Percentiles rank a stretch among this genome's conserved stretches.
Conservation (phyloP, 2,329 filamentous ascomycete genomes). For the Dothistroma septosporum region DNA sequence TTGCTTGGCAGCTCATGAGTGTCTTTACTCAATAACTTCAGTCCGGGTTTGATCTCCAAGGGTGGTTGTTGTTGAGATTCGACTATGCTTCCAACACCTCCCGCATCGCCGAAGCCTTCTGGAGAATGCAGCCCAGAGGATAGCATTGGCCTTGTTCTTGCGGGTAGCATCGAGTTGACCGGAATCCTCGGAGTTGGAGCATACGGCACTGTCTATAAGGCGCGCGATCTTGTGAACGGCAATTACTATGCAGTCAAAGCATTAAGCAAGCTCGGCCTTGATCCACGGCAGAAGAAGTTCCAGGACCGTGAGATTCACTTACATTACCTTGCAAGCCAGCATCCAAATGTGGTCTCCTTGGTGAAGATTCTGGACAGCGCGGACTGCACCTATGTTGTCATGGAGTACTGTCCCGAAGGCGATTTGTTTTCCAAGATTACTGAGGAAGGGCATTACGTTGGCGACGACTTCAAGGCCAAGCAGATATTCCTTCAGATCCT, state of each 20-base stretch:
- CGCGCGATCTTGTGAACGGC: slow-evolving; percentile 75
- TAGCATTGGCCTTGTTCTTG: slow-evolving; percentile 77
- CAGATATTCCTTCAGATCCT: slow-evolving; percentile 89
- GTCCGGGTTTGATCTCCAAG: background rate
- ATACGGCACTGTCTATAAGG: slow-evolving; percentile 93
- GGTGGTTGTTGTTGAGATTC: background rate
- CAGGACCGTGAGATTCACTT: slow-evolving; percentile 90
- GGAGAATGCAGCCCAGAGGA: slow-evolving; percentile 63
- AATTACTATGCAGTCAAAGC: slow-evolving; percentile 93
- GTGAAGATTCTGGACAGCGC: slow-evolving; percentile 86
- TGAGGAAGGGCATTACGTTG: slow-evolving; percentile 86
- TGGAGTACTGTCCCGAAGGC: slow-evolving; percentile 96
- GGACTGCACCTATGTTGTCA: slow-evolving; percentile 91
- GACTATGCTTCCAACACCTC: slow-evolving; percentile 49
- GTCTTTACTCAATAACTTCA: slow-evolving; percentile 13
- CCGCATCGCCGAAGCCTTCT: slow-evolving; percentile 43
- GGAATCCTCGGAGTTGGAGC: slow-evolving; percentile 87
- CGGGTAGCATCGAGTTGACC: slow-evolving; percentile 76
- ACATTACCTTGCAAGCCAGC: slow-evolving; percentile 82
- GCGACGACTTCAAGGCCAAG: slow-evolving; percentile 83
- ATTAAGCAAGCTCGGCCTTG: slow-evolving; percentile 88
- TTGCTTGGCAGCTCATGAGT: slow-evolving; percentile 19
- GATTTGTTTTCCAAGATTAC: slow-evolving; percentile 98
- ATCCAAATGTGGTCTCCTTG: slow-evolving; percentile 90
- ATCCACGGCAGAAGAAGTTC: slow-evolving; percentile 80